These are phyloP conservation scores for Xanthoceras sorbifolium DNA, from an alignment of 345 rosid species.

Conservation along the genomic window DNA sequence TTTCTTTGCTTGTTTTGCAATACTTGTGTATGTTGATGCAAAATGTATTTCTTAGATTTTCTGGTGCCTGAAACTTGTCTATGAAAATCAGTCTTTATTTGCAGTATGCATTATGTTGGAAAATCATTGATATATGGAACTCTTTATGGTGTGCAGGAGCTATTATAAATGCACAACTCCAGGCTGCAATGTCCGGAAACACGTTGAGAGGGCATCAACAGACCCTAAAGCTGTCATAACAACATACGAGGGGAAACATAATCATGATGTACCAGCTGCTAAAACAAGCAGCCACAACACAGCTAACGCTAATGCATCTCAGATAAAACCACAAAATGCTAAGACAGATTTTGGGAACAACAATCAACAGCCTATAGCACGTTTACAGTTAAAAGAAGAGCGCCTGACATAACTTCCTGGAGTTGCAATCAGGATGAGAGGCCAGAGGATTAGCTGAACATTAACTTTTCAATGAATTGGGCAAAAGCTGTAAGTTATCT, in stretches of 20 bases:
- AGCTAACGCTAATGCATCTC: constrained; percentile 38
- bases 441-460: background rate
- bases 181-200: constrained; percentile 85
- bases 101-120: background rate
- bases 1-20: background rate
- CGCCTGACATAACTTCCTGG: constrained; percentile 37
- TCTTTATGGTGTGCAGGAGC: constrained; percentile 52
- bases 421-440: background rate
- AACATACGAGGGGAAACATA: constrained; percentile 91
- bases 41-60: background rate
- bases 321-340: constrained; percentile 36
- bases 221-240: constrained; percentile 94
- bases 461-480: constrained; percentile 10
- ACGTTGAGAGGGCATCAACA: constrained; percentile 85
- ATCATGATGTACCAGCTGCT: constrained; percentile 75
- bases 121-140: background rate
- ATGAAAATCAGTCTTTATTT: background rate
- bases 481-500: constrained; percentile 14
- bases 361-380: constrained; percentile 51
- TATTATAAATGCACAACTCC: constrained; percentile 87
- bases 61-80: background rate
- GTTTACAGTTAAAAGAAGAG: constrained; percentile 67
- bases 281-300: constrained; percentile 55
- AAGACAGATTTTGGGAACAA: constrained; percentile 28
- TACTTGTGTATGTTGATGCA: background rate